Evolutionary conservation across 305 asterid genomes (phyloP).

Genomic region (Solanum aculeatissimum): DNA sequence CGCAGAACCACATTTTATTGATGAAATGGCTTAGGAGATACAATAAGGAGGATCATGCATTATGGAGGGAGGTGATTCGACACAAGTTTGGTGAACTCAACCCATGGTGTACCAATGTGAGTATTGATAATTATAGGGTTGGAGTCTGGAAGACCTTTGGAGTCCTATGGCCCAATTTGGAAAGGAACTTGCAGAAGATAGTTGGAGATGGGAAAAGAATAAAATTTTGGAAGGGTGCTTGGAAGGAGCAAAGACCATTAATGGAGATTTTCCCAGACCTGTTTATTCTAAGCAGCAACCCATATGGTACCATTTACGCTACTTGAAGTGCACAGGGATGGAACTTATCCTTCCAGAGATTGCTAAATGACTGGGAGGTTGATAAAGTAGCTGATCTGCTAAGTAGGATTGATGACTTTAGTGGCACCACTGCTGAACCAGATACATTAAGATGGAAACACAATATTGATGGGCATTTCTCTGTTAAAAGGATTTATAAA

Average conservation of each 20-base stretch:
- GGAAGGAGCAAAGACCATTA: background rate
- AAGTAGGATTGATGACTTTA: too few species aligned
- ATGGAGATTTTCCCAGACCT: background rate
- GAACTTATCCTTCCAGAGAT: too few species aligned
- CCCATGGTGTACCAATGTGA: background rate
- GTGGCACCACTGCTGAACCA: background rate
- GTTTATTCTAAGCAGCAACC: background rate
- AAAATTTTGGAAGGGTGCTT: background rate
- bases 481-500: background rate
- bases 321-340: too few species aligned
- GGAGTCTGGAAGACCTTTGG: background rate
- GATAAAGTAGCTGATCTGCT: background rate
- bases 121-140: background rate
- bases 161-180: background rate
- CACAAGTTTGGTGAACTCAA: background rate
- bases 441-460: background rate
- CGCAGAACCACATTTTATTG: background rate
- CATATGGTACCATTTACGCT: too few species aligned
- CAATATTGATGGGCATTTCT: background rate
- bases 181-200: too few species aligned
- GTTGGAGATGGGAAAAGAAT: background rate
- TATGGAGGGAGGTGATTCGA: background rate
- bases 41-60: background rate
- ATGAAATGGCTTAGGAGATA: background rate
- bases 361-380: background rate